Evolutionary conservation across 2,329 filamentous ascomycete genomes (phyloP).

Genomic region (Teratosphaeria pseudoeucalypti): DNA sequence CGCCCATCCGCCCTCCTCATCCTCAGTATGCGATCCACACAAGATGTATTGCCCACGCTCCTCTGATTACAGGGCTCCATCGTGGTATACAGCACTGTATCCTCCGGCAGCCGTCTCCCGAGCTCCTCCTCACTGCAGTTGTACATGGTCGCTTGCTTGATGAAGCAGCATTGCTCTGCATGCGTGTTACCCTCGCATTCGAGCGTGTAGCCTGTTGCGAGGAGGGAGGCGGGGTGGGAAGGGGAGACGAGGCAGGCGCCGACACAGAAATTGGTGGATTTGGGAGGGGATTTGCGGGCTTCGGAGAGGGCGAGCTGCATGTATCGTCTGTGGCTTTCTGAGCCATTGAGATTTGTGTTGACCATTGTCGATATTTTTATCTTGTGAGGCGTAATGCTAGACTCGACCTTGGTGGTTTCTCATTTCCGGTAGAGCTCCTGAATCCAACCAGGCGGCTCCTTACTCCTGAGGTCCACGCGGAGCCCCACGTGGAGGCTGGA

Average conservation of each 20-base stretch:
- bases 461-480: not conserved
- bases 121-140: constrained; percentile 44
- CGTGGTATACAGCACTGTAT: constrained; percentile 71
- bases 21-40: constrained; percentile 65
- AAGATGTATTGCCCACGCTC: constrained; percentile 63
- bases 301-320: constrained; percentile 66
- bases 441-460: not conserved
- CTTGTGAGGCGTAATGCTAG: not conserved
- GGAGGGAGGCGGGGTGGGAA: constrained; percentile 43
- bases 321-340: constrained; percentile 26
- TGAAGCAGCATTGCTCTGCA: constrained; percentile 83
- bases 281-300: constrained; percentile 69
- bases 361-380: not conserved
- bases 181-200: constrained; percentile 91
- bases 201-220: constrained; percentile 80
- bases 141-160: constrained; percentile 49
- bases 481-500: not conserved
- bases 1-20: constrained; percentile 37
- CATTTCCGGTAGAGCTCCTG: not conserved
- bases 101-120: constrained; percentile 39
- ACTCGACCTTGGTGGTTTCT: not conserved
- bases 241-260: constrained; percentile 61
- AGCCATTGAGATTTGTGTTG: not conserved
- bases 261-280: constrained; percentile 85
- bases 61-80: constrained; percentile 76